phyloP scores from a whole-genome alignment of 106 monocot species.

The Phalaenopsis aphrodite region DNA sequence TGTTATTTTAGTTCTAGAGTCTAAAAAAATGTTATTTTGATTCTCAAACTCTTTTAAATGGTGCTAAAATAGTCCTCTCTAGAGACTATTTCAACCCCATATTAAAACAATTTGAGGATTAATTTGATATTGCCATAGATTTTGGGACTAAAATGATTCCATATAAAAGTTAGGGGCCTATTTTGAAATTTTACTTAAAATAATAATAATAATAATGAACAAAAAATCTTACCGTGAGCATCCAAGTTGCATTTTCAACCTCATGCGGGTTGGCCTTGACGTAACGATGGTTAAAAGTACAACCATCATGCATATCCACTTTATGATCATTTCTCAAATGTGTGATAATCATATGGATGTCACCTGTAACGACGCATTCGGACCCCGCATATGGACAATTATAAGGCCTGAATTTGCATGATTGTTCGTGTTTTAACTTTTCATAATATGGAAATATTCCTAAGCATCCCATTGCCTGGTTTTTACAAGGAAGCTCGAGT shows the following conservation, averaged over 20 bases:
- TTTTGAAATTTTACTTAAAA: not conserved
- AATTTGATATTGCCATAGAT: no score
- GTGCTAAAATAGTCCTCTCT: no score
- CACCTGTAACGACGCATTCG: conserved; percentile 11
- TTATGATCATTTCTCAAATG: conserved; percentile 13
- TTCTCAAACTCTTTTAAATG: no score
- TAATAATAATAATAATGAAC: not conserved
- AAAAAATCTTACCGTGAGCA: not conserved
- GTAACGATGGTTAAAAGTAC: conserved; percentile 14
- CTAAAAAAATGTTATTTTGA: no score
- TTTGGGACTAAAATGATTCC: no score
- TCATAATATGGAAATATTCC: conserved; percentile 12
- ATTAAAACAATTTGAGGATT: no score
- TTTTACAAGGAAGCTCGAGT: conserved; percentile 15
- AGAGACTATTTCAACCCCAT: no score
- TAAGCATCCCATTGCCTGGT: conserved; percentile 7
- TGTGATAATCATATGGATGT: conserved; percentile 2
- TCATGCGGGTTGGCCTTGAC: conserved; percentile 10
- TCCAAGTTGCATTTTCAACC: conserved; percentile 10
- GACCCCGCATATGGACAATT: conserved; percentile 11
- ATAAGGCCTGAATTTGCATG: conserved; percentile 17
- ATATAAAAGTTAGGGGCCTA: no score
- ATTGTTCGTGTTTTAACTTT: conserved; percentile 14
- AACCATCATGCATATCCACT: conserved; percentile 8
- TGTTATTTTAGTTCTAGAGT: no score